Conservation (phyloP, 805 yeast genomes). For the Starmerella khaoyaiensis region DNA sequence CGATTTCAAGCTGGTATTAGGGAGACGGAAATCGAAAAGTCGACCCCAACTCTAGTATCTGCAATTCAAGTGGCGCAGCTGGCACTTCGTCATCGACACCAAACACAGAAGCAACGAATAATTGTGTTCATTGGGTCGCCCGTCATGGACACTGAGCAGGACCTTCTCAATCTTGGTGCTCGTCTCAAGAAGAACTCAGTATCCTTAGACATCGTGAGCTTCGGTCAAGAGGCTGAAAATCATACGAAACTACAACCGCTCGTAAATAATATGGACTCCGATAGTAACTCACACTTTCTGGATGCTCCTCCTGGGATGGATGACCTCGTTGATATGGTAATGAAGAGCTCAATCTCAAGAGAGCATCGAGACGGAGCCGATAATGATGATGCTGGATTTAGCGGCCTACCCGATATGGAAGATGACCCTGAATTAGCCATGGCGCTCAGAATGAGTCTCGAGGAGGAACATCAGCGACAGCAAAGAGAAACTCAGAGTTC, state of each 20-base stretch:
- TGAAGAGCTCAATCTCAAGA: conserved; percentile 54
- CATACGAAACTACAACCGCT: conserved; percentile 69
- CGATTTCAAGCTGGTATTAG: conserved; percentile 74
- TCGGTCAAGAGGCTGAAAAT: conserved; percentile 77
- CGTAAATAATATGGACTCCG: conserved; percentile 52
- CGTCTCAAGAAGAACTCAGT: conserved; percentile 86
- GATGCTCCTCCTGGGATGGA: conserved; percentile 83
- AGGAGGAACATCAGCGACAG: conserved; percentile 74
- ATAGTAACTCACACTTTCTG: conserved; percentile 55
- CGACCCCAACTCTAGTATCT: conserved; percentile 49
- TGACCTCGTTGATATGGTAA: conserved; percentile 67
- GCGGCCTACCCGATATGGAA: conserved; percentile 41
- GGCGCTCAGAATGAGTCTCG: conserved; percentile 86
- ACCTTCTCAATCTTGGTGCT: conserved; percentile 73
- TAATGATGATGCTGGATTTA: conserved; percentile 32
- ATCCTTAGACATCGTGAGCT: conserved; percentile 78
- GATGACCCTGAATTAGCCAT: conserved; percentile 95
- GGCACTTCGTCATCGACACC: conserved; percentile 92
- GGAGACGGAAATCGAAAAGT: conserved; percentile 43
- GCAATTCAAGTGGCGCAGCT: conserved; percentile 88
- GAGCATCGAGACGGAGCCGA: conserved; percentile 31
- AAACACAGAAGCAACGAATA: conserved; percentile 80
- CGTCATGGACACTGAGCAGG: conserved; percentile 51
- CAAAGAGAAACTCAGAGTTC: conserved; percentile 7
- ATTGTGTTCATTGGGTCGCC: conserved; percentile 86